Conservation (phyloP, 192 early-diverging fungal genomes). For the Umbelopsis isabellina region DNA sequence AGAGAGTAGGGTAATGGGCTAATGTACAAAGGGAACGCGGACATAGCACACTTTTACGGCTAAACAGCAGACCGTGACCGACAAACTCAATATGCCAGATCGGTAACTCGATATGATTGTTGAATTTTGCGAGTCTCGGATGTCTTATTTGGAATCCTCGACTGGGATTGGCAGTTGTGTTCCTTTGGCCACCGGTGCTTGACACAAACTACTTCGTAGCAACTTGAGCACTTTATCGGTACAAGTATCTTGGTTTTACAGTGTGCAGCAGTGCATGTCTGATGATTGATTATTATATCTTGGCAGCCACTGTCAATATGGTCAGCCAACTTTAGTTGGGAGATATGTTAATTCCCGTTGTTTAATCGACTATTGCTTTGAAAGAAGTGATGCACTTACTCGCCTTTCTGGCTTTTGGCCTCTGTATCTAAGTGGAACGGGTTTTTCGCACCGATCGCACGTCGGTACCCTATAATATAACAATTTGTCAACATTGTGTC, state of each 20-base stretch:
- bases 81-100: background rate
- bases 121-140: background rate
- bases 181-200: constrained; percentile 19
- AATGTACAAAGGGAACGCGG: background rate
- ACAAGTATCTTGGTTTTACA: constrained; percentile 8
- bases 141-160: background rate
- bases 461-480: background rate
- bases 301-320: background rate
- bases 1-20: background rate
- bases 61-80: background rate
- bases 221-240: constrained; percentile 1
- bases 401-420: background rate
- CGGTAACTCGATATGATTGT: background rate
- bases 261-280: background rate
- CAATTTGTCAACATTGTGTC: background rate
- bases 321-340: background rate
- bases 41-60: background rate
- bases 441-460: background rate
- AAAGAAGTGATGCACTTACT: background rate
- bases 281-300: background rate
- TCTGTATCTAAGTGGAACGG: background rate
- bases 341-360: background rate
- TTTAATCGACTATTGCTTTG: too few species aligned
- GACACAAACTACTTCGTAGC: background rate
- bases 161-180: constrained; percentile 7